phyloP scores from a whole-genome alignment of 768 basidiomycete genomes.

The Russula ochroleuca region DNA sequence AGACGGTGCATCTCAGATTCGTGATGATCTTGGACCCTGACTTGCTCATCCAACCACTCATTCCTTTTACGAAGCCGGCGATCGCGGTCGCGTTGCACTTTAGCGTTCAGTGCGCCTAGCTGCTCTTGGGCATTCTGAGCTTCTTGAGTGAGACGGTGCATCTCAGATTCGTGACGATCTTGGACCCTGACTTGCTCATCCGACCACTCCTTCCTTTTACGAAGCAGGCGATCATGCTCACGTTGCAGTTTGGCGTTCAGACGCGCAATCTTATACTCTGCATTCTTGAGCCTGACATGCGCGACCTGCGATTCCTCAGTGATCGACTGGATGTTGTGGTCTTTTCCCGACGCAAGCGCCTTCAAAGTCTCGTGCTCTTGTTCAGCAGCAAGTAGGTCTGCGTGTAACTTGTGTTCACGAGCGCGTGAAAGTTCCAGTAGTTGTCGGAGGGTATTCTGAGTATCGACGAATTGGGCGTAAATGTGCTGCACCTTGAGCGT shows the following conservation, averaged over 20 bases:
- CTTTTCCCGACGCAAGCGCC: neutral
- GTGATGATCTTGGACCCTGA: too few relatives aligned
- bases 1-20: too few relatives aligned
- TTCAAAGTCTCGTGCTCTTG: neutral
- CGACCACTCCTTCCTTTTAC: neutral
- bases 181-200: slow-evolving; percentile 8
- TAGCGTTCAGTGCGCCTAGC: too few relatives aligned
- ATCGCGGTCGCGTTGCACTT: too few relatives aligned
- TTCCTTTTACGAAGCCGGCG: too few relatives aligned
- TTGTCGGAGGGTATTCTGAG: neutral
- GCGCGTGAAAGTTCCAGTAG: slow-evolving; percentile 1
- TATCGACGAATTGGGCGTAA: neutral
- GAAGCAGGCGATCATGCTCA: neutral
- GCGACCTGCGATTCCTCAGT: neutral
- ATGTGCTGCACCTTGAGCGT: neutral
- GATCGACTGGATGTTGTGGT: neutral
- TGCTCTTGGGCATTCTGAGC: too few relatives aligned
- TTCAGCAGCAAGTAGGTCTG: neutral
- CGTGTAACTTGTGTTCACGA: neutral
- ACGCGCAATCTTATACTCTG: slow-evolving; percentile 3
- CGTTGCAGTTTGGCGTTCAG: neutral
- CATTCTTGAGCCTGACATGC: neutral
- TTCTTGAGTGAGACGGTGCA: too few relatives aligned
- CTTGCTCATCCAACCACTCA: too few relatives aligned
- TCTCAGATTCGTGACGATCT: neutral